Evolutionary conservation across 2,329 filamentous ascomycete species (phyloP).

Genomic region (Alternaria arbusti): DNA sequence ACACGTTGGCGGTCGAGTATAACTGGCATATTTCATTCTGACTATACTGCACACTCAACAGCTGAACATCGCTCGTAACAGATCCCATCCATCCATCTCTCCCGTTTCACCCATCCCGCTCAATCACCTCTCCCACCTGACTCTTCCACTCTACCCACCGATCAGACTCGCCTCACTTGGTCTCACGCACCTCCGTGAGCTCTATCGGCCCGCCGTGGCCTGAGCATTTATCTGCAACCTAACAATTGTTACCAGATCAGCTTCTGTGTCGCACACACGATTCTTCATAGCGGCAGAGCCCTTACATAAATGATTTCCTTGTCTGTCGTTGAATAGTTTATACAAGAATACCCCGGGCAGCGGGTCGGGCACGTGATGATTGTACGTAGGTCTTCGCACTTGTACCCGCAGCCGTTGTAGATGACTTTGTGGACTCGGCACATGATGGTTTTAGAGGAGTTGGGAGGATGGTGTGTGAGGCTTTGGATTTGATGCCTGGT

Average conservation of each 20-base stretch:
- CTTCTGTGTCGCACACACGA: background rate
- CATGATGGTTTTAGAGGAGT: background rate
- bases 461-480: no score
- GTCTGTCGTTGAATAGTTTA: background rate
- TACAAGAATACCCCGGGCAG: background rate
- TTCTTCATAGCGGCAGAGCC: background rate
- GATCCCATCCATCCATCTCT: background rate
- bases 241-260: background rate
- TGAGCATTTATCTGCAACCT: background rate
- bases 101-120: background rate
- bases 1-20: background rate
- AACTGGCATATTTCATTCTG: background rate
- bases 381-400: background rate
- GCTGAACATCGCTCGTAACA: background rate
- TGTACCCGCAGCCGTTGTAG: background rate
- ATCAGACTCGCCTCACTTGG: background rate
- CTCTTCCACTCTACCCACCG: no score
- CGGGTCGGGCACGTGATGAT: background rate
- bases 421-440: background rate
- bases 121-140: no score
- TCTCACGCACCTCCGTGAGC: background rate
- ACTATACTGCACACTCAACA: background rate
- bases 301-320: background rate
- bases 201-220: background rate
- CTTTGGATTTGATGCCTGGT: background rate